A percentile compares a stretch with the other conserved stretches of the same genome.
These are phyloP conservation scores for Stenogyne calaminthoides DNA, from an alignment of 305 asterid species.

Conservation along the genomic window DNA sequence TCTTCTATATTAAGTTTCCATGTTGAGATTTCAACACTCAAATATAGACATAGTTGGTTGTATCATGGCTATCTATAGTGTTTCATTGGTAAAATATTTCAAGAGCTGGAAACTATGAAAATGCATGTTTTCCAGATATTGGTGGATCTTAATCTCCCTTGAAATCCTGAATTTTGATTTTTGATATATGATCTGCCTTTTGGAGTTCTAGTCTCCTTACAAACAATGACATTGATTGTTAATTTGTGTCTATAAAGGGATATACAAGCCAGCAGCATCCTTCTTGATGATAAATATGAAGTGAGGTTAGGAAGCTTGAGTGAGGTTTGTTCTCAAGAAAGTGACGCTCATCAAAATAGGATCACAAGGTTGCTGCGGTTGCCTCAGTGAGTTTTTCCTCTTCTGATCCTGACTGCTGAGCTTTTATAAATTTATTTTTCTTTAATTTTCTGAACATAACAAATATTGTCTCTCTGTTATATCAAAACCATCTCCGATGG, in stretches of 20 bases:
- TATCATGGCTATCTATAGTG: not conserved
- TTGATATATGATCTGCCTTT: not conserved
- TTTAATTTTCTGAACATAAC: not conserved
- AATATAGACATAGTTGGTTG: not conserved
- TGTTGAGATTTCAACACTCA: not conserved
- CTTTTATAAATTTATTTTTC: not conserved
- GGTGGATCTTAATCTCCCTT: not conserved
- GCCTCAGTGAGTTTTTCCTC: conserved; percentile 66
- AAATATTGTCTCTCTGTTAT: not conserved
- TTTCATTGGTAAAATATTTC: not conserved
- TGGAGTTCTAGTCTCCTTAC: not conserved
- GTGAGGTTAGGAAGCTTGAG: conserved; percentile 90
- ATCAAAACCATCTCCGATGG: not conserved
- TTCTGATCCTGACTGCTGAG: conserved; percentile 2
- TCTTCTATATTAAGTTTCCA: not conserved
- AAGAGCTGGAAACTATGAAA: not conserved
- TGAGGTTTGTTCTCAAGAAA: conserved; percentile 83
- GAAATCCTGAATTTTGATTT: not conserved
- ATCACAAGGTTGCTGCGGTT: conserved; percentile 72
- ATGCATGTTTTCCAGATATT: not conserved
- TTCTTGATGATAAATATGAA: conserved; percentile 87
- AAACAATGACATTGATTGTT: conserved; percentile 22
- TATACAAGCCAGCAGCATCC: conserved; percentile 93
- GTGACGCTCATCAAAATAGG: conserved; percentile 63
- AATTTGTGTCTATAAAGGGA: conserved; percentile 56